A percentile compares a stretch with the other conserved stretches of the same genome.
These are phyloP conservation scores for Colletotrichum euphorbiae DNA, from an alignment of 2,329 filamentous ascomycete species.

Conservation along the genomic window DNA sequence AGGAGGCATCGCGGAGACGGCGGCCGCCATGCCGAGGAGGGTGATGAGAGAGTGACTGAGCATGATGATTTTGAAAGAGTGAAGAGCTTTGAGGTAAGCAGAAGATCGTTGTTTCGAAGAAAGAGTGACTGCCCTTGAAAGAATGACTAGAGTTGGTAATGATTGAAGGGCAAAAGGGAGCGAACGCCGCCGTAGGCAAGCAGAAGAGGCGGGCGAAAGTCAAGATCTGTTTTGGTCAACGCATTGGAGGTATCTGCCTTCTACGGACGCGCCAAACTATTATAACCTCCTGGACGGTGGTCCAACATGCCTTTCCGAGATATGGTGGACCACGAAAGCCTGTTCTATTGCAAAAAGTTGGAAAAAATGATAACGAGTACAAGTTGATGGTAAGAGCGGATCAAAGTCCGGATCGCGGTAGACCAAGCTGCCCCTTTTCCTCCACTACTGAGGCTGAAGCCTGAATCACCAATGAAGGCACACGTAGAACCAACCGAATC, in stretches of 20 bases:
- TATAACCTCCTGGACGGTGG: background rate
- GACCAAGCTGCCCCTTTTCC: background rate
- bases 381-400: background rate
- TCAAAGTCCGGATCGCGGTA: background rate
- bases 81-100: too few relatives aligned
- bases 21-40: slow-evolving; percentile 12
- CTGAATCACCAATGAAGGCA: background rate
- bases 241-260: background rate
- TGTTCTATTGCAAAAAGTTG: too few relatives aligned
- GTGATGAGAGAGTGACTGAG: slow-evolving; percentile 1
- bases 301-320: background rate
- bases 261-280: background rate
- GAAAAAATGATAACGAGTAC: background rate
- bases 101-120: background rate
- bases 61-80: slow-evolving; percentile 1
- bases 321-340: background rate
- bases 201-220: background rate
- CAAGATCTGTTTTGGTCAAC: background rate
- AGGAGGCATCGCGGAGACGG: background rate
- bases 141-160: background rate
- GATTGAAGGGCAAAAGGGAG: background rate
- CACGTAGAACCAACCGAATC: background rate
- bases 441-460: slow-evolving; percentile 26
- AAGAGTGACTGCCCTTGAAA: background rate
- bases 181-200: slow-evolving; percentile 1